These are phyloP conservation scores for Cucumis melo DNA, from an alignment of 306 rosid genomes.

Conservation along the genomic window DNA sequence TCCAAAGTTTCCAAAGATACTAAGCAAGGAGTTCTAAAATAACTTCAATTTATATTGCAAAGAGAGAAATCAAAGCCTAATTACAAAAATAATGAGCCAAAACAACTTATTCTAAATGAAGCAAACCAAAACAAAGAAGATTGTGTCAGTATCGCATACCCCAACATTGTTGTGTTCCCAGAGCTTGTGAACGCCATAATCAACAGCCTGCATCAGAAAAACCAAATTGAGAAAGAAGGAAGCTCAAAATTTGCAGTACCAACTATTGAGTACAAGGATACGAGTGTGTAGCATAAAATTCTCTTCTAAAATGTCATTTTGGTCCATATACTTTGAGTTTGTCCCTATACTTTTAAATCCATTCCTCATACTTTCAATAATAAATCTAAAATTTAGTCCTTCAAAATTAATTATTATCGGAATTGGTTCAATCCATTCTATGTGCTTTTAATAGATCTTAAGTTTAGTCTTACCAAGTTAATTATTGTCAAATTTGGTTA, in stretches of 20 bases:
- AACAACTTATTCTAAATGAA: not conserved
- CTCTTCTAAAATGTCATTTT: not conserved
- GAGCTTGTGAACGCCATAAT: constrained; percentile 84
- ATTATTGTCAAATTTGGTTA: no score
- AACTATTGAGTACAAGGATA: not conserved
- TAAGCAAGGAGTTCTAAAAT: not conserved
- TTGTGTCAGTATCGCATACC: constrained; percentile 24
- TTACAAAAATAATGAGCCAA: not conserved
- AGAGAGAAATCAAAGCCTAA: not conserved
- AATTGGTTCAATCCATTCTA: no score
- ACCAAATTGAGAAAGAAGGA: not conserved
- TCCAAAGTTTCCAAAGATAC: not conserved
- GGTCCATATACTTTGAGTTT: no score
- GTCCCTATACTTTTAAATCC: no score
- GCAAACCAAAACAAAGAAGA: not conserved
- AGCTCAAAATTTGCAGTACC: not conserved
- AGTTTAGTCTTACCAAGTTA: no score
- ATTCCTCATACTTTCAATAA: no score
- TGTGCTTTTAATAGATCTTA: no score
- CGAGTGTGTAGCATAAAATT: not conserved
- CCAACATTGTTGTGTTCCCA: constrained; percentile 91
- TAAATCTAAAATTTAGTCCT: no score
- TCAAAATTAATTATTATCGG: no score
- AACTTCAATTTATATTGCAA: not conserved
- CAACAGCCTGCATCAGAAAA: constrained; percentile 60